Evolutionary conservation across 129 eudicot species (phyloP), one percentile per base, ranked within the genome.

Genomic region (Smallanthus sonchifolius): DNA sequence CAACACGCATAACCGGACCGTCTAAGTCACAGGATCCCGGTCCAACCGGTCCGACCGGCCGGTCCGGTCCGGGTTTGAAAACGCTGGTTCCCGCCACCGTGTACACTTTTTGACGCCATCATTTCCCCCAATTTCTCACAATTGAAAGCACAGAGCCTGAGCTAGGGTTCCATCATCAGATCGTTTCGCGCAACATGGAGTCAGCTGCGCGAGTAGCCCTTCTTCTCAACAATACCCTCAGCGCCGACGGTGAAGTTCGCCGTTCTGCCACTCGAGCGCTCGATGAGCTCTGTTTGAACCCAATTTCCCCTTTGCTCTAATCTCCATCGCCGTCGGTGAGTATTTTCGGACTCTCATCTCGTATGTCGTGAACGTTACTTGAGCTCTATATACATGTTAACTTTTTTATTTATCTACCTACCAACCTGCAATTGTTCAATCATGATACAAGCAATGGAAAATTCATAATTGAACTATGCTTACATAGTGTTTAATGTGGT

Each of bases 251-350:
- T 75, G 40, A 67, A 47, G 79, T 87, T 64, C 84, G 88, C 79
- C 82, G 74, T 32, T 40, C 83, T 70, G 96, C 96, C 64, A 81
- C 96, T 75, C 86, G 82, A 39, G 75, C 81, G 36, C 92, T 89
- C 55, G 82, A 89, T 60, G 43, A 70, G 43, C 80, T 89, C 67
- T 90, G 88, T 49, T 62, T 51, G 4, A 74, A 60, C 75, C 78
- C 51, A 48, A 39, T 62, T 90, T 87, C 69, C 76, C 88, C 6
- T 83, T 80, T 65, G 73, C 83, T 59, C 88, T 87, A 51, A 88
- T 90, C 85, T 83, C 87, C 74, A 64, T 90, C 79, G 75, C 87
- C 63, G 40, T 78, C 45, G 88, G 90, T 86, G 42, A 11, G 10
- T 61, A 89, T 47, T 40, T 15, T 16, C 43, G 4, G 30, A 47